phyloP scores from a whole-genome alignment of 1,284 basidiomycete species.

The Ceratobasidium sp. region DNA sequence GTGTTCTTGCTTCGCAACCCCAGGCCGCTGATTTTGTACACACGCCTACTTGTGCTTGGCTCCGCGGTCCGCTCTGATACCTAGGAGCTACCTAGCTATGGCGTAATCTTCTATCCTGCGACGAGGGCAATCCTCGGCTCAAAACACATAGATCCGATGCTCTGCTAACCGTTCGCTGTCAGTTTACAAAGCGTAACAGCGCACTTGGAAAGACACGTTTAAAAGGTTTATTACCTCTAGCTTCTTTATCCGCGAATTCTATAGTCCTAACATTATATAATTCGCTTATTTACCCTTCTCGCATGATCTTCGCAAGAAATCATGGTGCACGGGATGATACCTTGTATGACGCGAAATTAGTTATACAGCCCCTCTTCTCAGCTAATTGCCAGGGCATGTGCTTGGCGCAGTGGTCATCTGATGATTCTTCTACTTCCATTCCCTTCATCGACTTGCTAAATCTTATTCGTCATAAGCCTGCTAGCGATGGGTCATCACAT shows the following conservation, averaged over 20 bases:
- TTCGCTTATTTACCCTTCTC: no score
- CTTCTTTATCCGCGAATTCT: no score
- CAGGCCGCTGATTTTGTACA: background rate
- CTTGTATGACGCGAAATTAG: background rate
- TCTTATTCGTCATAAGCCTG: background rate
- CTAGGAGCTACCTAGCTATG: background rate
- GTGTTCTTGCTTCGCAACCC: background rate
- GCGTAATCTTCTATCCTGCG: background rate
- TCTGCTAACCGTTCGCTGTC: no score
- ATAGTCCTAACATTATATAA: no score
- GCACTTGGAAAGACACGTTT: background rate
- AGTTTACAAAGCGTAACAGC: no score
- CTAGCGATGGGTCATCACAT: background rate
- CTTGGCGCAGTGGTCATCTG: constrained; percentile 9
- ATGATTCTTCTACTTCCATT: background rate
- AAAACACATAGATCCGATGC: background rate
- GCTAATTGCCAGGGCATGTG: background rate
- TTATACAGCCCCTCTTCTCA: background rate
- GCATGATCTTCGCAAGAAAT: constrained; percentile 25
- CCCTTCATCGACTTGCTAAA: background rate
- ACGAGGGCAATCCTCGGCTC: background rate
- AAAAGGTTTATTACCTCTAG: no score
- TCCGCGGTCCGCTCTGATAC: constrained; percentile 4
- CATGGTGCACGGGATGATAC: background rate
- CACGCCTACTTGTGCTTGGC: background rate